Evolutionary conservation across 345 rosid genomes (phyloP).

Genomic region (Linum trigynum): DNA sequence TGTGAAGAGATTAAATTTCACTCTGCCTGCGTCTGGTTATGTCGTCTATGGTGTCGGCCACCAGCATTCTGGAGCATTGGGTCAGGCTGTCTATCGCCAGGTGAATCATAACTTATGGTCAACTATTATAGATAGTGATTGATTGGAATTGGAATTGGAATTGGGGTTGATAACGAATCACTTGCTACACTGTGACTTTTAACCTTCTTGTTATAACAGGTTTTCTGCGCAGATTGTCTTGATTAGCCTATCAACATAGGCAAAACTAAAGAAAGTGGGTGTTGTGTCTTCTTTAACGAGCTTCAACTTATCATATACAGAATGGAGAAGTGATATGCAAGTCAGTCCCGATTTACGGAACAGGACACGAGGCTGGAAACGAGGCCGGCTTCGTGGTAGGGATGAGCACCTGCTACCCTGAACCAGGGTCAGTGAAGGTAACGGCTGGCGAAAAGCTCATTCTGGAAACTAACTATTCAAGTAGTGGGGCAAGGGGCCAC

Average conservation of each 20-base stretch:
- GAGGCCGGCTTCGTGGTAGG: conserved; percentile 88
- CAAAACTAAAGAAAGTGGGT: too few relatives aligned
- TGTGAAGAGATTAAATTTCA: conserved; percentile 36
- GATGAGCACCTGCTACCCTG: conserved; percentile 81
- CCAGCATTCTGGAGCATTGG: conserved; percentile 64
- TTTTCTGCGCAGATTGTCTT: too few relatives aligned
- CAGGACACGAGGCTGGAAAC: conserved; percentile 67
- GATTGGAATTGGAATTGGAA: too few relatives aligned
- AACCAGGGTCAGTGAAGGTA: conserved; percentile 54
- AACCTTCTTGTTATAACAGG: too few relatives aligned
- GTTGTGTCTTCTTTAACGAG: background rate
- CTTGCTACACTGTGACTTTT: background rate
- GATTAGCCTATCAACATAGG: too few relatives aligned
- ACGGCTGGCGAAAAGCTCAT: conserved; percentile 45
- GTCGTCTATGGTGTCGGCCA: conserved; percentile 76
- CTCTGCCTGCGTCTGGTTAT: conserved; percentile 60
- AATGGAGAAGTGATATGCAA: conserved; percentile 49
- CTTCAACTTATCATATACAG: conserved; percentile 15
- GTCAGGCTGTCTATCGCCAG: conserved; percentile 64
- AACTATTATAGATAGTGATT: too few relatives aligned
- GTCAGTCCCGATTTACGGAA: conserved; percentile 55
- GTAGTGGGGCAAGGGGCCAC: conserved; percentile 26
- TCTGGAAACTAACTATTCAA: conserved; percentile 55
- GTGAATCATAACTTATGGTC: conserved; percentile 17
- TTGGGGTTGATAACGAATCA: too few relatives aligned